Evolutionary conservation across 140 eudicot genomes (phyloP), one percentile per base, ranked within the genome.

Genomic region (Bidens hawaiensis): DNA sequence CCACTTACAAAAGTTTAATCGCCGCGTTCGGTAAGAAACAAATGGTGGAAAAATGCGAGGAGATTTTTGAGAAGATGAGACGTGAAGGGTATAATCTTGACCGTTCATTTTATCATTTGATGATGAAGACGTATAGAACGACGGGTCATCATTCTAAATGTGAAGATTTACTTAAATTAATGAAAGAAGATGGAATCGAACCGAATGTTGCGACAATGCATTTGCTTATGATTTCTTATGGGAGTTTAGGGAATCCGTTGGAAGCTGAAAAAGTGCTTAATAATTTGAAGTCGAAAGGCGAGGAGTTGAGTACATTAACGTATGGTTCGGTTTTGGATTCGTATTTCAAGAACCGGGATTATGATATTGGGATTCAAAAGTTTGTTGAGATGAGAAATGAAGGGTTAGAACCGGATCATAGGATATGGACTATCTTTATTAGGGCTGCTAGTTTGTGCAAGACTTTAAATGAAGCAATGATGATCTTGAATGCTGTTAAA

Each of bases 231-330:
- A 83, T 88, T 64, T 85, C 96, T 55, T 88, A 88, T 58, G 88
- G 96, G 33, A 91, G 93, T 60, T 85, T 90, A 14, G 99, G 96
- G 14, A 81, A 76, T 75, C 95, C 99, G 6, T 36, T 42, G 40
- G 99, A 88, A 81, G 99, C 99, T 19, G 99, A 93, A 76, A 78
- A 85, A 40, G 89, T 88, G 68, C 89, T 93, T 16, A 66, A 82
- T 52, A 77, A 38, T 67, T 65, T 93, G 67, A 83, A 80, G 60
- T 76, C 72, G 3, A 76, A 62, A 6, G 90, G 87, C 34, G 71
- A 73, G 70, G 34, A 68, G 21, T 77, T 85, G 9, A 81, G 82
- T 62, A 82, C 93, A 12, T 75, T 93, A 47, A 81, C 93, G 1
- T 93, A 93, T 77, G 78, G 87, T 38, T 87, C 95, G 6, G 96